Percentiles rank a stretch among this genome's conserved stretches.
phyloP scores from a whole-genome alignment of 768 basidiomycete species.

The Mycena polygramma region DNA sequence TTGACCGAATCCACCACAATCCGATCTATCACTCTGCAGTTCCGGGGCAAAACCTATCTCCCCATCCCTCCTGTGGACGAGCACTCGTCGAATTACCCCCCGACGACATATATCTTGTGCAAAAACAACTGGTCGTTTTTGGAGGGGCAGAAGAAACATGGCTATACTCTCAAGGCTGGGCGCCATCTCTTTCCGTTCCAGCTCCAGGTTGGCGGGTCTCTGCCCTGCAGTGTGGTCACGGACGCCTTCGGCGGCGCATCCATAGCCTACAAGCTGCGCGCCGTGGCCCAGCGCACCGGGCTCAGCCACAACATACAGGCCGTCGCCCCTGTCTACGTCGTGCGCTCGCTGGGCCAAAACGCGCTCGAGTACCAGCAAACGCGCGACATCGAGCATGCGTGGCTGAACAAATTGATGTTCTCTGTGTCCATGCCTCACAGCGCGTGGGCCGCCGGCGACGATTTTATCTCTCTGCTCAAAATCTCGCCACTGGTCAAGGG shows the following conservation, averaged over 20 bases:
- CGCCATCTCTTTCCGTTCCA: conserved; percentile 94
- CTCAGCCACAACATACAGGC: conserved; percentile 75
- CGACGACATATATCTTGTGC: conserved; percentile 74
- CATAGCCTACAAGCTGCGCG: conserved; percentile 90
- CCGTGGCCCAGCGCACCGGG: conserved; percentile 81
- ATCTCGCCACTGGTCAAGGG: conserved; percentile 91
- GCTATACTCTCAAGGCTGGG: conserved; percentile 94
- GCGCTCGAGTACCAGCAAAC: conserved; percentile 97
- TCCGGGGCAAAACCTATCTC: conserved; percentile 85
- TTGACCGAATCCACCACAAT: conserved; percentile 86
- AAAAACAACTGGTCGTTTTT: conserved; percentile 95
- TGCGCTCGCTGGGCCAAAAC: conserved; percentile 83
- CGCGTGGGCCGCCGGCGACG: conserved; percentile 94
- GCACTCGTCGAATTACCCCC: conserved; percentile 62
- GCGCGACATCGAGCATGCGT: conserved; percentile 94
- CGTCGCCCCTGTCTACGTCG: conserved; percentile 70
- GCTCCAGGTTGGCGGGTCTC: conserved; percentile 84
- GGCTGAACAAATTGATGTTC: conserved; percentile 98
- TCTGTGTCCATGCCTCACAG: conserved; percentile 93
- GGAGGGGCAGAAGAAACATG: conserved; percentile 80
- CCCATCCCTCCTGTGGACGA: conserved; percentile 70
- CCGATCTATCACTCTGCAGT: conserved; percentile 86
- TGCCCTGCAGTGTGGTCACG: conserved; percentile 83
- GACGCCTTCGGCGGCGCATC: conserved; percentile 68
- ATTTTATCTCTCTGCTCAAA: conserved; percentile 84